A percentile compares a stretch with the other conserved stretches of the same genome.
Conservation (phyloP, 2,329 filamentous ascomycete species). For the Incumbomyces delicatus region DNA sequence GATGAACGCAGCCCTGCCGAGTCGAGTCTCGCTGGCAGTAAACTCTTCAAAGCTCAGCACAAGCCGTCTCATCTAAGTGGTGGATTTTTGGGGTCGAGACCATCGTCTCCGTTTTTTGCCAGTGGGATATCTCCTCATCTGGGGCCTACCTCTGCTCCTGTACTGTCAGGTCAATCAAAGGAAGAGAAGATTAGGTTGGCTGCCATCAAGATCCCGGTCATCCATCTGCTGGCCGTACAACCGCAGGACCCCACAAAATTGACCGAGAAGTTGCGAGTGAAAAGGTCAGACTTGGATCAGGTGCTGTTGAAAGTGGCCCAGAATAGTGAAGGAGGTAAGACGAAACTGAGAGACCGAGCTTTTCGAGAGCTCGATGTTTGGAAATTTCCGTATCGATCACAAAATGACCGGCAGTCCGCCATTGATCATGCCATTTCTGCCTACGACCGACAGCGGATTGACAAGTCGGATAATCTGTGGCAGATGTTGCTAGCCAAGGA, state of each 20-base stretch:
- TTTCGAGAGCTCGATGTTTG: slow-evolving; percentile 55
- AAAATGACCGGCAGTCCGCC: slow-evolving; percentile 48
- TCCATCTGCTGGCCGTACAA: slow-evolving; percentile 45
- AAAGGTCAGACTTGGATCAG: slow-evolving; percentile 37
- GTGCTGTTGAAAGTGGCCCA: slow-evolving; percentile 45
- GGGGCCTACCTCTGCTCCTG: slow-evolving; percentile 35
- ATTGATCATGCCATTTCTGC: slow-evolving; percentile 54
- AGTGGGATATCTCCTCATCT: slow-evolving; percentile 26
- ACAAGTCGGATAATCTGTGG: slow-evolving; percentile 52
- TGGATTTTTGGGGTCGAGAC: slow-evolving; percentile 24
- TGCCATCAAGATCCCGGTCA: slow-evolving; percentile 36
- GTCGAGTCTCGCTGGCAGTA: slow-evolving; percentile 32
- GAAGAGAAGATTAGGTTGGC: slow-evolving; percentile 29
- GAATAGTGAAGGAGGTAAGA: slow-evolving; percentile 37
- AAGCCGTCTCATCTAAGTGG: slow-evolving; percentile 24
- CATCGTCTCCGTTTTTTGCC: slow-evolving; percentile 33
- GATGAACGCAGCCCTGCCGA: slow-evolving; percentile 53
- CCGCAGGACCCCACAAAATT: slow-evolving; percentile 41
- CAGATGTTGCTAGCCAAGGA: slow-evolving; percentile 51
- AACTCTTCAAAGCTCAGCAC: slow-evolving; percentile 10
- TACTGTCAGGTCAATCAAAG: slow-evolving; percentile 21
- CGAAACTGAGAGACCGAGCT: slow-evolving; percentile 46
- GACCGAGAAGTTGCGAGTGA: slow-evolving; percentile 37
- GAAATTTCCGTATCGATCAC: slow-evolving; percentile 48
- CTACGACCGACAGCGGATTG: slow-evolving; percentile 52